Base-by-base conservation (phyloP, 2,329 filamentous ascomycete genomes). In the Ophiostoma australiae region DNA sequence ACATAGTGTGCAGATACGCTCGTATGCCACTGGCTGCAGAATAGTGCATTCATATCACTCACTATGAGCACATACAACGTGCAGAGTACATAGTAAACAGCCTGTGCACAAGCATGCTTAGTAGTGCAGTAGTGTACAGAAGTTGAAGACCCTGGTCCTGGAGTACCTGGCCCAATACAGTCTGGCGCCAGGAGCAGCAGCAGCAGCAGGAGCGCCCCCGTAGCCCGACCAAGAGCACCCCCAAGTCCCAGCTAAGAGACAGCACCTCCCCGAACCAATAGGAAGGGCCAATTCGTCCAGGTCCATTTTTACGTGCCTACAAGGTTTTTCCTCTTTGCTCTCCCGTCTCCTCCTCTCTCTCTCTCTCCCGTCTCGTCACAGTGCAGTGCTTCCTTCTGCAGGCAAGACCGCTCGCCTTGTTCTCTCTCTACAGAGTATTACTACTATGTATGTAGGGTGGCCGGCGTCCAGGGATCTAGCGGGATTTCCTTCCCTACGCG, bases 191-290 rank as follows among this genome's bases (percentile, higher is more conserved):
- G 58, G 58, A 63, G 58, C 27, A 63, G 27, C 13, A 55, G 52
- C 31, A 65, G 52, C 27, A 31, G 27, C 44, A 20, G 6, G 8
- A 23, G 52, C 39, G 15, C 11, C n/a, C 31, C 55, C n/a, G 10
- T 65, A 20, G 61, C 31, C 10, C 61, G n/a, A 58, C n/a, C 44
- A 20, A 15, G 8, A 23, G 52, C 39, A 41, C 11, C 39, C 39
- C 39, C 39, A 41, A 48, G 44, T 6, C 20, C 37, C 37, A 39
- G 17, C n/a, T 10, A 11, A 4, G 10, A 10, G 48, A 52, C 48
- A 41, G 39, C 27, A 41, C 39, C 10, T 58, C 52, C 70, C 67
- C 58, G 67, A 33, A n/a, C 70, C 70, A 71, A 71, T 71, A 71
- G 67, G 67, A 69, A 35, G 61, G 3, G 61, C 27, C 31, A 65